A percentile compares a stretch with the other conserved stretches of the same genome.
Conservation (phyloP, 352 stramenopile genomes). For the Phytophthora pisi region DNA sequence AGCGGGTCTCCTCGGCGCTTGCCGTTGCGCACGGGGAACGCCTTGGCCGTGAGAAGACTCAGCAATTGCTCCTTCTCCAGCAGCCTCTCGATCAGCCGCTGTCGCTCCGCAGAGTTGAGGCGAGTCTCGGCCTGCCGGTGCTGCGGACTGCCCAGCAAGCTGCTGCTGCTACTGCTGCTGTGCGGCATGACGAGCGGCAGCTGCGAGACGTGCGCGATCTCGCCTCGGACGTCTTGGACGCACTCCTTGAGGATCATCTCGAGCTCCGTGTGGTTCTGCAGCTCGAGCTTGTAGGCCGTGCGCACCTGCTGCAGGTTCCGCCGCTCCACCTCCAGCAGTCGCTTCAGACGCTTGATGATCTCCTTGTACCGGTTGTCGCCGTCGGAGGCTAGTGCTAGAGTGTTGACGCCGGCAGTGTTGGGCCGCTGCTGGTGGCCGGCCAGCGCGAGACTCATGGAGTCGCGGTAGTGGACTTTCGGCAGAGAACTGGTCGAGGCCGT, state of each 20-base stretch:
- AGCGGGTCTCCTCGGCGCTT: conserved; percentile 42
- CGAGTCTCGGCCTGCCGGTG: conserved; percentile 25
- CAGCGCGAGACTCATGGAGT: conserved; percentile 23
- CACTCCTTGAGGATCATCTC: conserved; percentile 83
- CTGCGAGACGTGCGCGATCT: conserved; percentile 51
- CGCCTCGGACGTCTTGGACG: conserved; percentile 80
- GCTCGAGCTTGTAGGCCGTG: conserved; percentile 66
- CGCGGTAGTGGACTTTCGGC: conserved; percentile 40
- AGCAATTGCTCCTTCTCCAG: conserved; percentile 86
- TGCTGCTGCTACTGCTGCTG: conserved; percentile 21
- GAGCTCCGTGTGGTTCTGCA: conserved; percentile 83
- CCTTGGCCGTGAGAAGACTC: conserved; percentile 75
- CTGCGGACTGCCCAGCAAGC: conserved; percentile 13
- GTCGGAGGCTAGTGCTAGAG: conserved; percentile 29
- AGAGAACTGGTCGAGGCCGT: conserved; percentile 50
- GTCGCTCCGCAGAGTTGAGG: conserved; percentile 54
- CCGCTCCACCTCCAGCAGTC: conserved; percentile 87
- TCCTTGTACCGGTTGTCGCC: conserved; percentile 91
- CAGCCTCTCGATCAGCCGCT: conserved; percentile 79
- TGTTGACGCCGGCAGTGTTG: conserved; percentile 29
- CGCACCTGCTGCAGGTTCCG: conserved; percentile 83
- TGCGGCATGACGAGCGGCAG: conserved; percentile 21
- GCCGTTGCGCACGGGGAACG: conserved; percentile 59
- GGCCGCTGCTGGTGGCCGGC: conserved; percentile 23
- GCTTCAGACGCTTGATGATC: conserved; percentile 92